Conservation (phyloP, 2,329 filamentous ascomycete species). For the Diaporthe citriasiana region DNA sequence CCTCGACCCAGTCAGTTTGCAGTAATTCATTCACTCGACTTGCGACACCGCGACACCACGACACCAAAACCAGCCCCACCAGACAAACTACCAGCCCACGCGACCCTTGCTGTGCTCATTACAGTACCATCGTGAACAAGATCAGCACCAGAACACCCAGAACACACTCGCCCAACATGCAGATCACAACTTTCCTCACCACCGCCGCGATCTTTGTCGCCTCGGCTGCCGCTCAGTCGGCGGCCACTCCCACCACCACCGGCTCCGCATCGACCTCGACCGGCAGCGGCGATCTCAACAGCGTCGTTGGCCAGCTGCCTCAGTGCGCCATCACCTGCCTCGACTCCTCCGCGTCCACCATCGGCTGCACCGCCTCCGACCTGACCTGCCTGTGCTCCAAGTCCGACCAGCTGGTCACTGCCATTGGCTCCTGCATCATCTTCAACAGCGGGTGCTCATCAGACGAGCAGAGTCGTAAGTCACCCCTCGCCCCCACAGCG, state of each 20-base stretch:
- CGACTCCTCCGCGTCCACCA: slow-evolving; percentile 38
- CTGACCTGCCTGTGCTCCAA: slow-evolving; percentile 47
- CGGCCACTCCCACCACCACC: slow-evolving; percentile 14
- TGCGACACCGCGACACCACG: neutral
- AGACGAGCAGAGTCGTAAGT: slow-evolving; percentile 37
- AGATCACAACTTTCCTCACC: slow-evolving; percentile 30
- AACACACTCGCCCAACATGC: slow-evolving; percentile 35
- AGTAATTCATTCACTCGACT: slow-evolving; percentile 8
- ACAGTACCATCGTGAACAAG: neutral
- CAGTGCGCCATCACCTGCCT: slow-evolving; percentile 48
- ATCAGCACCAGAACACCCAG: slow-evolving; percentile 3
- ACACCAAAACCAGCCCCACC: neutral
- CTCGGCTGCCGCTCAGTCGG: slow-evolving; percentile 32
- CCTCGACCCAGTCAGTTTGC: neutral
- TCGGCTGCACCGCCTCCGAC: slow-evolving; percentile 46
- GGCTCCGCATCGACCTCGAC: slow-evolving; percentile 29
- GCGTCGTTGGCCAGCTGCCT: slow-evolving; percentile 46
- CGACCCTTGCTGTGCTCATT: neutral
- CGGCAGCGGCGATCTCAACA: slow-evolving; percentile 41
- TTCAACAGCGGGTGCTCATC: slow-evolving; percentile 33
- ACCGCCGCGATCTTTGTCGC: slow-evolving; percentile 30
- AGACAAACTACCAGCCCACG: neutral
- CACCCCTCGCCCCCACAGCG: neutral
- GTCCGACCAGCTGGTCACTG: slow-evolving; percentile 36
- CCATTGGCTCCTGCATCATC: slow-evolving; percentile 45